Evolutionary conservation across 2,329 filamentous ascomycete species (phyloP), one percentile per base, ranked within the genome.

Genomic region (Xylaria multiplex): DNA sequence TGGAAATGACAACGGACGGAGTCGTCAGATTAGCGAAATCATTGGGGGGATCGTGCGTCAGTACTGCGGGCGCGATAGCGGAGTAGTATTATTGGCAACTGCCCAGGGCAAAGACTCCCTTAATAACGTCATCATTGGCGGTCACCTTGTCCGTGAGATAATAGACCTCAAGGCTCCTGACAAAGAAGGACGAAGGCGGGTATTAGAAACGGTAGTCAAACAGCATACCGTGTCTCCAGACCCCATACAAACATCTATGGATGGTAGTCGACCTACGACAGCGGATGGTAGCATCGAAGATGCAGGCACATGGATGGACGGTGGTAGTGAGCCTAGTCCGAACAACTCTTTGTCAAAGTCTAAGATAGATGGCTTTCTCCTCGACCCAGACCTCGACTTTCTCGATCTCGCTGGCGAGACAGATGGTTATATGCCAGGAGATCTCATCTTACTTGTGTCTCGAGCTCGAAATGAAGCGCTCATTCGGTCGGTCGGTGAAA

Each of bases 391-490:
- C 55, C 87, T 99, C 9, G 96, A 99, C 77, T 92, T 98, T 64
- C 87, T 98, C 8, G 95, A 98, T 69, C 86, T 99, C 62, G 93
- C 96, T 19, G 94, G 96, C 1, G 91, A 95, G 72, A 98, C 95
- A 0, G 96, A 99, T 76, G 96, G 96, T 0, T 99, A 98, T 77
- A 97, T 98, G 94, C 95, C 96, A 0, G 96, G 94, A 3, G 96
- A 99, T 77, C 84, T 99, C 43, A 89, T 91, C 16, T 85, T 97
- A 2, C 87, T 99, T 11, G 91, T 97, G 19, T 90, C 93, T 11
- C 88, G 96, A 65, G 95, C 96, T 43, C 88, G 94, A 60, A 97
- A 95, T 73, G 96, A 98, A 80, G 93, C 95, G 30, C 86, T 99
- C 16, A 97, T 98, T 72, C 91, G 95, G 9, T 90, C 91, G 7